These are phyloP conservation scores for Aspergillus leporis DNA, from an alignment of 495 filamentous ascomycete genomes.

Conservation along the genomic window DNA sequence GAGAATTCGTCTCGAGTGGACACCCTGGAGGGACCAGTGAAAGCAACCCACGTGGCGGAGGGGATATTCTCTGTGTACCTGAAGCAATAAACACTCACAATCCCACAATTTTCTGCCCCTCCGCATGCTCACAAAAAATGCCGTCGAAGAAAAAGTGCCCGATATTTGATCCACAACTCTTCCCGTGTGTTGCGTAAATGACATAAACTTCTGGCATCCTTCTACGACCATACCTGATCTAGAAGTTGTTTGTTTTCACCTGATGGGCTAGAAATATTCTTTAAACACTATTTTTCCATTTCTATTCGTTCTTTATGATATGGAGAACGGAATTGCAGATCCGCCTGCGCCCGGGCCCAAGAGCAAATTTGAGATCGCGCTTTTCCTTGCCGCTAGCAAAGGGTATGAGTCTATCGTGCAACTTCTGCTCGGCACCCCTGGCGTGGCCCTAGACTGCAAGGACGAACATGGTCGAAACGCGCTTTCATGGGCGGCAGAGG, in stretches of 20 bases:
- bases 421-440: slow-evolving; percentile 27
- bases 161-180: neutral
- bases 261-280: neutral
- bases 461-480: slow-evolving; percentile 31
- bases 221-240: neutral
- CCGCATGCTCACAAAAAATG: neutral
- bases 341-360: slow-evolving; percentile 10
- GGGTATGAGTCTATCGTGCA: slow-evolving; percentile 41
- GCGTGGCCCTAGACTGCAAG: slow-evolving; percentile 30
- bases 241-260: neutral
- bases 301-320: neutral
- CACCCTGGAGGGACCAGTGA: neutral
- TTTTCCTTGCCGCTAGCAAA: slow-evolving; percentile 34
- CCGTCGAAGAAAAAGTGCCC: neutral
- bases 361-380: slow-evolving; percentile 28
- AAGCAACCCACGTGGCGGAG: neutral
- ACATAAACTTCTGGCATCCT: neutral
- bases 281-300: no score
- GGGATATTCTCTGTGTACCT: neutral
- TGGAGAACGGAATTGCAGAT: neutral
- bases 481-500: slow-evolving; percentile 37
- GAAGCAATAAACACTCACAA: neutral
- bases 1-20: neutral
- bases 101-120: neutral
- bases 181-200: neutral